These are phyloP conservation scores for Rheum nobile DNA, from an alignment of 148 eudicot genomes.

Conservation along the genomic window DNA sequence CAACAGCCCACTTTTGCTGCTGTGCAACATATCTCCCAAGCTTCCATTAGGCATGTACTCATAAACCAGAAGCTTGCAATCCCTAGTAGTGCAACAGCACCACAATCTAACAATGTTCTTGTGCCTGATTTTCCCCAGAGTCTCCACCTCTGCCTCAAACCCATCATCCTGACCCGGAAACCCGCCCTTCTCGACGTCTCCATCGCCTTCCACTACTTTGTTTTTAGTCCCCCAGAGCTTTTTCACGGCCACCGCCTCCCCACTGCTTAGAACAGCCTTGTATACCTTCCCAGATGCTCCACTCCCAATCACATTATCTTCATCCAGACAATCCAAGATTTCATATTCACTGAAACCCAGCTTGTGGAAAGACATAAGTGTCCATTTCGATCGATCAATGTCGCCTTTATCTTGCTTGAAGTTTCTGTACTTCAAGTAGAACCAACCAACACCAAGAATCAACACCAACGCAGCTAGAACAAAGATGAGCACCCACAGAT, in stretches of 20 bases:
- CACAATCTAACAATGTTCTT: constrained; percentile 89
- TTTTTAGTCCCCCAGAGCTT: constrained; percentile 52
- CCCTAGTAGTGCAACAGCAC: constrained; percentile 74
- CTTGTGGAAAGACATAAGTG: constrained; percentile 80
- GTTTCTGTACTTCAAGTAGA: constrained; percentile 40
- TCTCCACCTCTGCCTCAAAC: constrained; percentile 83
- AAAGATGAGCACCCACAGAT: constrained; percentile 61
- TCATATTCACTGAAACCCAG: constrained; percentile 79
- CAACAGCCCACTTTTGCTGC: constrained; percentile 58
- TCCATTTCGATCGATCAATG: constrained; percentile 69
- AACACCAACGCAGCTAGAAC: constrained; percentile 48
- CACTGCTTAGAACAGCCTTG: constrained; percentile 69
- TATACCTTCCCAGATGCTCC: constrained; percentile 92
- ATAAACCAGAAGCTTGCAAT: constrained; percentile 69
- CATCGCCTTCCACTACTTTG: constrained; percentile 18
- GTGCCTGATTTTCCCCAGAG: constrained; percentile 84
- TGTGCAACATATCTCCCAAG: constrained; percentile 77
- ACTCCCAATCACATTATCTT: constrained; percentile 79
- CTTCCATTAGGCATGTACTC: constrained; percentile 98
- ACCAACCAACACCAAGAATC: constrained; percentile 50
- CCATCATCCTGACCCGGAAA: constrained; percentile 30
- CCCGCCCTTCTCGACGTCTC: constrained; percentile 41
- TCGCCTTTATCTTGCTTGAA: constrained; percentile 32
- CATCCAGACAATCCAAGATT: constrained; percentile 64
- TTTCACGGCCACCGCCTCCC: constrained; percentile 77